A percentile compares a stretch with the other conserved stretches of the same genome.
phyloP scores from a whole-genome alignment of 2,329 filamentous ascomycete species.

The Colletotrichum godetiae region DNA sequence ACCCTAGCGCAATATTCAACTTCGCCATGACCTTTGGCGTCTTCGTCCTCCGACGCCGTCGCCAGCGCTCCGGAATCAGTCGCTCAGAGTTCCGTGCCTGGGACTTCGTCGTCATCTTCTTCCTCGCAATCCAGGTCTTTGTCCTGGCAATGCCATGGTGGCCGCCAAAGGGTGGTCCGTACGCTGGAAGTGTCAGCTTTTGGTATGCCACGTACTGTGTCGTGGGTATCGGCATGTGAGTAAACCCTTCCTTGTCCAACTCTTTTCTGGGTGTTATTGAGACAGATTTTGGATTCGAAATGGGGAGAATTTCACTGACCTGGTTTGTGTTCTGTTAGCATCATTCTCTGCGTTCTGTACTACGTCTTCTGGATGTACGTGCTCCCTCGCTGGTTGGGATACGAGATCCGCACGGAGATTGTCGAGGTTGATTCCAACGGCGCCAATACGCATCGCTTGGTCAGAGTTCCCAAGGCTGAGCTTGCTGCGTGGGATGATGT shows the following conservation, averaged over 20 bases:
- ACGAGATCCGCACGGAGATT: slow-evolving; percentile 66
- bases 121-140: slow-evolving; percentile 68
- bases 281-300: not conserved
- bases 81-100: slow-evolving; percentile 68
- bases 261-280: not conserved
- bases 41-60: slow-evolving; percentile 65
- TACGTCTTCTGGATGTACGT: slow-evolving; percentile 69
- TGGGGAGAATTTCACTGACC: not conserved
- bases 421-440: slow-evolving; percentile 57
- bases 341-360: slow-evolving; percentile 65
- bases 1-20: slow-evolving; percentile 69
- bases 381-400: slow-evolving; percentile 63
- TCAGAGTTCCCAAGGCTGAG: slow-evolving; percentile 63
- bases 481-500: slow-evolving; percentile 67
- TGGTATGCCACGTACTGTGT: slow-evolving; percentile 79
- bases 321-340: slow-evolving; percentile 45
- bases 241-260: slow-evolving; percentile 34
- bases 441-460: slow-evolving; percentile 57
- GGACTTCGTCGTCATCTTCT: slow-evolving; percentile 68
- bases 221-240: slow-evolving; percentile 72
- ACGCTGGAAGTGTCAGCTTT: slow-evolving; percentile 75
- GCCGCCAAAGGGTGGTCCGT: slow-evolving; percentile 69
- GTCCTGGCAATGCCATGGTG: slow-evolving; percentile 79
- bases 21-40: slow-evolving; percentile 68
- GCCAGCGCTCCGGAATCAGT: slow-evolving; percentile 60